Conservation (phyloP, 352 stramenopile species). For the Pythium apleroticum region DNA sequence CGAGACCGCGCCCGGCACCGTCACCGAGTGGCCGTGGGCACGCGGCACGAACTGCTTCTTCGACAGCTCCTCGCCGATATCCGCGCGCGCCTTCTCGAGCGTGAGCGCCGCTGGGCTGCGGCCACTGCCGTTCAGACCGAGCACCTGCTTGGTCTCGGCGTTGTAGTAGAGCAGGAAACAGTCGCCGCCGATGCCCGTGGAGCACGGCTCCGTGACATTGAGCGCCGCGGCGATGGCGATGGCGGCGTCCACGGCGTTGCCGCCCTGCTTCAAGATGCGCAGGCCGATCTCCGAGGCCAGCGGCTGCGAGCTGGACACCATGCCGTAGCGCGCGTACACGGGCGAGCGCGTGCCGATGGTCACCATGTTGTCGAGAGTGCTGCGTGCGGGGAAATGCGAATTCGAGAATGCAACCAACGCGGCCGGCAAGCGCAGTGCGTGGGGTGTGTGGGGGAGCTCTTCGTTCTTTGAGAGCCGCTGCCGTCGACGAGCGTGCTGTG, state of each 20-base stretch:
- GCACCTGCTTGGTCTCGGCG: conserved; percentile 76
- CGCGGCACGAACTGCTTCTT: conserved; percentile 41
- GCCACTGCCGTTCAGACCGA: conserved; percentile 92
- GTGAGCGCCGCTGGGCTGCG: conserved; percentile 80
- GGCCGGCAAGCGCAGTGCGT: neutral
- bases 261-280: conserved; percentile 85
- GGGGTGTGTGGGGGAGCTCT: neutral
- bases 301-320: conserved; percentile 93
- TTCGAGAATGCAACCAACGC: conserved; percentile 6
- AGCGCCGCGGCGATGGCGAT: conserved; percentile 59
- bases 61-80: conserved; percentile 36
- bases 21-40: conserved; percentile 69
- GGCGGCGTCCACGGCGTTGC: conserved; percentile 94
- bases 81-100: conserved; percentile 55
- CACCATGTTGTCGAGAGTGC: conserved; percentile 33
- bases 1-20: conserved; percentile 90
- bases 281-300: conserved; percentile 92
- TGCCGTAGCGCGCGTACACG: conserved; percentile 88
- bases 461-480: neutral
- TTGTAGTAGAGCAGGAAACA: conserved; percentile 97
- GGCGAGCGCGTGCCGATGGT: conserved; percentile 77
- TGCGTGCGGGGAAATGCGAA: conserved; percentile 9
- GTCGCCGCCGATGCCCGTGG: conserved; percentile 88
- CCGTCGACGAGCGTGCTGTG: conserved; percentile 1
- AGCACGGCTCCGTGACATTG: conserved; percentile 72